Conservation (phyloP, 345 rosid genomes). For the Camelina hispida region DNA sequence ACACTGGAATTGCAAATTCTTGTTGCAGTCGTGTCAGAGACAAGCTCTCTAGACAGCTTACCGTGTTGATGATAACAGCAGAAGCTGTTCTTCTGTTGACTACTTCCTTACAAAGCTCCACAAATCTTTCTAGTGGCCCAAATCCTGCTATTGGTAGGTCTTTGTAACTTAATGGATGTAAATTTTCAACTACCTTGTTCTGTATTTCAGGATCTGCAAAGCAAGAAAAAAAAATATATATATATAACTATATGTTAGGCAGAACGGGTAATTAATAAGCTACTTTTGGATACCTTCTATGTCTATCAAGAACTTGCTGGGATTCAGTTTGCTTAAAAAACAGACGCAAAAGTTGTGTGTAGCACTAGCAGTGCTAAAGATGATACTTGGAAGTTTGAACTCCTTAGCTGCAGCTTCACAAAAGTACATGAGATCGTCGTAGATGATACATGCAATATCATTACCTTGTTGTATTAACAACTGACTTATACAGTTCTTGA, state of each 20-base stretch:
- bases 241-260: not conserved
- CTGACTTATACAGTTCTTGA: conserved; percentile 30
- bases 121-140: not conserved
- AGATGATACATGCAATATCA: conserved; percentile 50
- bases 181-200: conserved; percentile 7
- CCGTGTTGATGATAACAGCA: conserved; percentile 7
- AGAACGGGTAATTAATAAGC: not conserved
- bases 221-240: not conserved
- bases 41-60: conserved; percentile 14
- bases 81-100: conserved; percentile 17
- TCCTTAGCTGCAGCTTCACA: conserved; percentile 19
- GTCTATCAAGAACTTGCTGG: conserved; percentile 3
- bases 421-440: conserved; percentile 36
- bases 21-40: not conserved
- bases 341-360: not conserved
- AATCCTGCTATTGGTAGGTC: not conserved
- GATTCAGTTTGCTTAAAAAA: not conserved
- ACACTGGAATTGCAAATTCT: not conserved
- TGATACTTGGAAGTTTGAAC: conserved; percentile 6
- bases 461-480: conserved; percentile 22
- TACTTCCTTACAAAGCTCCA: not conserved
- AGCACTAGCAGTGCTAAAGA: conserved; percentile 15
- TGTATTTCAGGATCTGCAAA: conserved; percentile 5
- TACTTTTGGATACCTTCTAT: conserved; percentile 15
- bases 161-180: conserved; percentile 23